Evolutionary conservation across 2,329 filamentous ascomycete species (phyloP), one percentile per base, ranked within the genome.

Genomic region (Penicillium sp.): DNA sequence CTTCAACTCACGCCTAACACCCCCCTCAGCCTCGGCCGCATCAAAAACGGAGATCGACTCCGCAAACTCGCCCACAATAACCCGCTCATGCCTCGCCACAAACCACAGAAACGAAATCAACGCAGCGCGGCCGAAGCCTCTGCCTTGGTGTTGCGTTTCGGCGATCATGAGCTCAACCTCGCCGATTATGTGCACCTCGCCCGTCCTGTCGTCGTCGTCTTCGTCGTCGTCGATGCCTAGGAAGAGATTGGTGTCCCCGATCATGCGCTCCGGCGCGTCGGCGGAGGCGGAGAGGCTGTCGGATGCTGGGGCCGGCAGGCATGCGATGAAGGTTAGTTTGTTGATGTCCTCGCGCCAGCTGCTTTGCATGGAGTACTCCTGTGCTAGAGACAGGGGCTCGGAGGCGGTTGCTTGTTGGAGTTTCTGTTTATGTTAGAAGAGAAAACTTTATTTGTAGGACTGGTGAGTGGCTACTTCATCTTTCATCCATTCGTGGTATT

Each of bases 401-500:
- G 92, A 97, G 1, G 93, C 91, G 0, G 93, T 97, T 54, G 89
- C 87, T 72, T 85, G 79, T 76, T 88, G 92, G 40, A 97, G 89
- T 47, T 85, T 82, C 85, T 63, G 30, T 6, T 24, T 40, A 40
- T 7, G 21, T 30, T 38, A 24, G 47, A 50, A 45, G n/a, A n/a
- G n/a, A n/a, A n/a, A n/a, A n/a, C n/a, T n/a, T n/a, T n/a, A n/a
- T n/a, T n/a, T n/a, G n/a, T n/a, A n/a, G n/a, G n/a, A n/a, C n/a
- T n/a, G n/a, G n/a, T n/a, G n/a, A n/a, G n/a, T n/a, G n/a, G n/a
- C 38, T 71, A 81, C 88, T 52, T 87, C 81, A 66, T 94, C 87
- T 77, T 92, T 82, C 92, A 97, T 97, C 93, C 93, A 97, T 66
- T 80, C 77, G 69, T 96, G 90, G 70, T 97, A 97, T 38, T 81